These are phyloP conservation scores for Pelargonium australe DNA, from an alignment of 441 rosid species.

Conservation along the genomic window DNA sequence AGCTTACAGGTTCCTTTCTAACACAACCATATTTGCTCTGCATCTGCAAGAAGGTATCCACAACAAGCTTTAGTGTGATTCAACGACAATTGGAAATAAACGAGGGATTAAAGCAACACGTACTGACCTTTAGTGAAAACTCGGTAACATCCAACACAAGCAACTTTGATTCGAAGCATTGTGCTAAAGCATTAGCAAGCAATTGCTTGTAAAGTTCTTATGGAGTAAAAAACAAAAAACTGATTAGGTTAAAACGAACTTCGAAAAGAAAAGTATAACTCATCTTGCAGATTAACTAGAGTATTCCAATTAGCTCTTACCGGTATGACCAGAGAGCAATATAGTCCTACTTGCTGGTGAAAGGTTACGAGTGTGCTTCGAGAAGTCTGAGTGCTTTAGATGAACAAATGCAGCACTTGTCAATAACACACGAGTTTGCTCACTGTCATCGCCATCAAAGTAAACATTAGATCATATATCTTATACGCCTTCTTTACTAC, in stretches of 20 bases:
- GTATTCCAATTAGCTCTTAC: conserved; percentile 32
- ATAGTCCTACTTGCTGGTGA: conserved; percentile 85
- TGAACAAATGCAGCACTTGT: conserved; percentile 87
- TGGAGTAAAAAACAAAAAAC: background rate
- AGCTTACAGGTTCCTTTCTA: conserved; percentile 3
- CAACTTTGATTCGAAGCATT: conserved; percentile 69
- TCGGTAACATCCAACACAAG: conserved; percentile 21
- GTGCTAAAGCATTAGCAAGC: conserved; percentile 86
- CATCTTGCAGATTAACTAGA: conserved; percentile 2
- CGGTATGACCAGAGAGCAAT: conserved; percentile 83
- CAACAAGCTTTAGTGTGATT: background rate
- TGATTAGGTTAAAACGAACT: conserved; percentile 11
- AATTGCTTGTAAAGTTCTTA: conserved; percentile 83
- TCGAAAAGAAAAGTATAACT: background rate
- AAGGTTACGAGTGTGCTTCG: conserved; percentile 83
- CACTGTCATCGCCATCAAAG: conserved; percentile 41
- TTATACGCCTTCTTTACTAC: too few species aligned
- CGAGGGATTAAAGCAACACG: background rate
- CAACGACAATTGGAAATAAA: background rate
- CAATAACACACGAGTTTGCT: conserved; percentile 57
- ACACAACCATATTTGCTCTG: background rate
- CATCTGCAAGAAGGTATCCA: background rate
- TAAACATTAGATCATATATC: background rate
- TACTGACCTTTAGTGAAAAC: background rate
- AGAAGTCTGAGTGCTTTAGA: conserved; percentile 69